phyloP scores from a whole-genome alignment of 179 eudicot genomes.

The Spinacia oleracea region DNA sequence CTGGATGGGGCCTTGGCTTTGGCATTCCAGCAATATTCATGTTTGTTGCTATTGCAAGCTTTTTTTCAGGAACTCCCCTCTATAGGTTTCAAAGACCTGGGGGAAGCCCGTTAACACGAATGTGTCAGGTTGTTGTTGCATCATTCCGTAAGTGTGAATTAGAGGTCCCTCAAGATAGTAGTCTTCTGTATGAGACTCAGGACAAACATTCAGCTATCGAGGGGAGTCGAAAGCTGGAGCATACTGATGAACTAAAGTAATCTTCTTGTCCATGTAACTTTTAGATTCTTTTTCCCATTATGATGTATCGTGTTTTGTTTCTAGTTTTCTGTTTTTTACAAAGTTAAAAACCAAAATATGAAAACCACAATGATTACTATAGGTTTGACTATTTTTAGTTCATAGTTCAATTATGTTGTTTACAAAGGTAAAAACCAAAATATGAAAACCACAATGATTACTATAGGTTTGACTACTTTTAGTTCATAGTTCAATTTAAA shows the following conservation, averaged over 20 bases:
- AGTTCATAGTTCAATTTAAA: no score
- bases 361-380: no score
- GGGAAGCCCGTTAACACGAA: slow-evolving; percentile 65
- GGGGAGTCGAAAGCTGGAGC: slow-evolving; percentile 56
- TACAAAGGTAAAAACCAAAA: no score
- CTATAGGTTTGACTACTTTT: no score
- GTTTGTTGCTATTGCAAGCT: slow-evolving; percentile 56
- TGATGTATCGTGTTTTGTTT: neutral
- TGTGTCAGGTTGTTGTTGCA: slow-evolving; percentile 58
- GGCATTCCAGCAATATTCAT: slow-evolving; percentile 62
- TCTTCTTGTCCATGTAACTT: slow-evolving; percentile 5
- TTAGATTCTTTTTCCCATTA: neutral
- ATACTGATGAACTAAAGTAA: slow-evolving; percentile 60
- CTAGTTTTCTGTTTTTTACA: no score
- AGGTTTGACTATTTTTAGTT: no score
- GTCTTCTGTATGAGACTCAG: slow-evolving; percentile 46
- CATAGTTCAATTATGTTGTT: no score
- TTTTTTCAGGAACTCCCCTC: slow-evolving; percentile 54
- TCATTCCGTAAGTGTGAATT: slow-evolving; percentile 46
- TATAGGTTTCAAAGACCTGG: slow-evolving; percentile 62
- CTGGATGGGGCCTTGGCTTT: slow-evolving; percentile 67
- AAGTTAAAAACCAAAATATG: no score
- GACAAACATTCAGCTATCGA: slow-evolving; percentile 50
- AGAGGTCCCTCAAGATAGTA: slow-evolving; percentile 36
- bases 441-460: no score